Percentiles rank a stretch among this genome's conserved stretches.
Conservation (phyloP, 768 basidiomycete genomes). For the Amanita jacksonii region DNA sequence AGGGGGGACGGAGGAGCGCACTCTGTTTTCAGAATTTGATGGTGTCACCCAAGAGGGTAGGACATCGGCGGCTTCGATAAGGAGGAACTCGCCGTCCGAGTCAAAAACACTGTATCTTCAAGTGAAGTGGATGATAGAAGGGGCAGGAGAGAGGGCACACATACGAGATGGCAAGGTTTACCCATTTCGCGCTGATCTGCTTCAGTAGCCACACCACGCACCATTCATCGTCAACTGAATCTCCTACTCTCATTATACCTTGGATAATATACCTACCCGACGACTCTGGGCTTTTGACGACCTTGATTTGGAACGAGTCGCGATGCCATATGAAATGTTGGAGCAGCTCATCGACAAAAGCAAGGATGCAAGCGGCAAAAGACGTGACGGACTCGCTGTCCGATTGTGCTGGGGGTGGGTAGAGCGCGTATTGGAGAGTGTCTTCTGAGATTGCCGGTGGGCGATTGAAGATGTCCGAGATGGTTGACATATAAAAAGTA, state of each 20-base stretch:
- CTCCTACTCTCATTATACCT: conserved; percentile 86
- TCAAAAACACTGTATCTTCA: conserved; percentile 52
- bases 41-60: conserved; percentile 90
- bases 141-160: conserved; percentile 14
- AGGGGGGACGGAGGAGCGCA: conserved; percentile 34
- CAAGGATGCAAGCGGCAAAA: conserved; percentile 58
- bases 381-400: conserved; percentile 55
- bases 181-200: conserved; percentile 71
- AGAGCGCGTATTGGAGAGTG: conserved; percentile 67
- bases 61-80: conserved; percentile 91
- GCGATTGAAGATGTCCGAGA: conserved; percentile 64
- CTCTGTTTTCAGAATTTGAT: conserved; percentile 86
- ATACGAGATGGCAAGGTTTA: conserved; percentile 73
- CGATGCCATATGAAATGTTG: conserved; percentile 73
- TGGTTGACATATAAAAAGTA: conserved; percentile 4
- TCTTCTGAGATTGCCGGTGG: conserved; percentile 80
- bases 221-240: conserved; percentile 99
- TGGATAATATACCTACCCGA: conserved; percentile 51
- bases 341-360: conserved; percentile 44
- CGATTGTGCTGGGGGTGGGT: conserved; percentile 43
- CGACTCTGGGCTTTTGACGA: conserved; percentile 39
- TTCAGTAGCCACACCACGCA: conserved; percentile 82
- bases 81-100: conserved; percentile 89
- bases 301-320: conserved; percentile 72
- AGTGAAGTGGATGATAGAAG: conserved; percentile 3